These are phyloP conservation scores for Mrakia gelida DNA, from an alignment of 768 basidiomycete genomes.

Conservation along the genomic window DNA sequence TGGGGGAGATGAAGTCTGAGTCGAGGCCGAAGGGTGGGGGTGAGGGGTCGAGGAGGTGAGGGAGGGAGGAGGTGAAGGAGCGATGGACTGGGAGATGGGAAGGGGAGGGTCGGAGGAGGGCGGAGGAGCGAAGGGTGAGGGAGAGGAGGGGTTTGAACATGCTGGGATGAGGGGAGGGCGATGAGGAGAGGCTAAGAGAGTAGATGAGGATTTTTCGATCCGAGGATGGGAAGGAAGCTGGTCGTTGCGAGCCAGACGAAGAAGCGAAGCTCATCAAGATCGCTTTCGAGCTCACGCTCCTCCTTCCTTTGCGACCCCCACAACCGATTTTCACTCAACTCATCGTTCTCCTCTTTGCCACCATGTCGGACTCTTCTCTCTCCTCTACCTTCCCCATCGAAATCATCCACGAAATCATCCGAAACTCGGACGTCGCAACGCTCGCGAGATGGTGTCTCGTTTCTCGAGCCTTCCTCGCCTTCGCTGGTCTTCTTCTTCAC, in stretches of 20 bases:
- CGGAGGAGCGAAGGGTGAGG: background rate
- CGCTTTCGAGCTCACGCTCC: background rate
- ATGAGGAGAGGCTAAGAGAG: background rate
- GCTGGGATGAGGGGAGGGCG: background rate
- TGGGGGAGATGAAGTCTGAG: background rate
- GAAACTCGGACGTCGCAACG: background rate
- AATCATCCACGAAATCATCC: background rate
- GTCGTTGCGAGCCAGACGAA: background rate
- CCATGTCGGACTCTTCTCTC: background rate
- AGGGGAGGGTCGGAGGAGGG: background rate
- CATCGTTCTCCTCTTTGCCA: background rate
- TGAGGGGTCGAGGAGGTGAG: background rate
- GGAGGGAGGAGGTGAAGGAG: background rate
- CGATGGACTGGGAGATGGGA: background rate
- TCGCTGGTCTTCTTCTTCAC: background rate
- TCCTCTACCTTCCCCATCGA: background rate
- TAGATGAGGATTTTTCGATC: background rate
- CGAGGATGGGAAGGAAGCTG: background rate
- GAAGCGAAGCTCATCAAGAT: background rate
- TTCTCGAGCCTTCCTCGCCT: background rate
- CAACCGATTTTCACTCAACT: no score
- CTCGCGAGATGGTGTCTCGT: background rate
- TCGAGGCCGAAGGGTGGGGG: background rate
- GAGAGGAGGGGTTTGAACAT: background rate
- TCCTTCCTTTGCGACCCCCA: background rate